Percentiles rank a stretch among this genome's conserved stretches.
These are phyloP conservation scores for Schwanniomyces occidentalis DNA, from an alignment of 805 yeast genomes.

Conservation along the genomic window DNA sequence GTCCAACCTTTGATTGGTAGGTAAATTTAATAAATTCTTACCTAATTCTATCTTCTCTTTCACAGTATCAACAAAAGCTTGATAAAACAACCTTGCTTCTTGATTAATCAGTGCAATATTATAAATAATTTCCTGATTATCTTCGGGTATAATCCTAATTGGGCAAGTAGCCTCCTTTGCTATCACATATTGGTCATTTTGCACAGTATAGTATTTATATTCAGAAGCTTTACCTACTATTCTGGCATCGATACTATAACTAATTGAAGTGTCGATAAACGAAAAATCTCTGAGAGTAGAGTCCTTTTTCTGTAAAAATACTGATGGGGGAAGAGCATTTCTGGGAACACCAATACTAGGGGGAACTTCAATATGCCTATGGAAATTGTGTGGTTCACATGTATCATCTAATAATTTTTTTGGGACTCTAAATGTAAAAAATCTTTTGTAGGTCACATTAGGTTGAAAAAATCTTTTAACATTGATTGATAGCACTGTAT, in stretches of 20 bases:
- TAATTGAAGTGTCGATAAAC: constrained; percentile 34
- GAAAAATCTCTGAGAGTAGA: constrained; percentile 31
- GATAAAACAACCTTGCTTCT: constrained; percentile 27
- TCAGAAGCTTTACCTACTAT: constrained; percentile 42
- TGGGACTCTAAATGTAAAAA: constrained; percentile 41
- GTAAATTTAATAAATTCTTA: constrained; percentile 15
- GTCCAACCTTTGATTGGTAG: constrained; percentile 9
- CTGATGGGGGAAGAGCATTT: constrained; percentile 20
- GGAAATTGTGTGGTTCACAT: constrained; percentile 36
- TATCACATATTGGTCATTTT: constrained; percentile 35
- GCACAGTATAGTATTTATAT: constrained; percentile 20
- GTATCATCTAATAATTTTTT: constrained; percentile 41
- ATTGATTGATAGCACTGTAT: constrained; percentile 34
- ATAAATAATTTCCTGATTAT: constrained; percentile 19
- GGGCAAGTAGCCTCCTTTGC: constrained; percentile 33
- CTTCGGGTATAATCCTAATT: constrained; percentile 36
- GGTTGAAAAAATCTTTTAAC: constrained; percentile 40
- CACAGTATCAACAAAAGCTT: constrained; percentile 35
- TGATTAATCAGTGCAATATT: constrained; percentile 11
- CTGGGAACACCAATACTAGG: constrained; percentile 38
- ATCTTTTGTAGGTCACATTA: constrained; percentile 39
- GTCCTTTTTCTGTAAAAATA: constrained; percentile 23
- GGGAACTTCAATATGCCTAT: constrained; percentile 36
- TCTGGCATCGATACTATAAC: constrained; percentile 40
- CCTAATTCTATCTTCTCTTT: constrained; percentile 26